Percentiles rank a stretch among this genome's conserved stretches.
Conservation (phyloP, 1,284 basidiomycete genomes). For the Fomitopsis palustris region DNA sequence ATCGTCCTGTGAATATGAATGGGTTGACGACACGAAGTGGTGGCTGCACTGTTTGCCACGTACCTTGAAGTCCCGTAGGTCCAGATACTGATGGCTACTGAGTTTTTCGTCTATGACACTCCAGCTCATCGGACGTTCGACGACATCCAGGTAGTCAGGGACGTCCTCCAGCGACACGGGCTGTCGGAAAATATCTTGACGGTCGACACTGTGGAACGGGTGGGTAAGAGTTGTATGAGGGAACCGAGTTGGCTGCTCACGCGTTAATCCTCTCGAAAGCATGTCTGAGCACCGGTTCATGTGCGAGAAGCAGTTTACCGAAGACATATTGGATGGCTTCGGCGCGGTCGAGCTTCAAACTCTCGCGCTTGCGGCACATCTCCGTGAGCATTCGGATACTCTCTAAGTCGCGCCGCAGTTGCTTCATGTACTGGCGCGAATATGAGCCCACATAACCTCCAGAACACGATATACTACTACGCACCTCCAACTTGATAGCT, state of each 20-base stretch:
- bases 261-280: conserved; percentile 69
- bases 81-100: conserved; percentile 76
- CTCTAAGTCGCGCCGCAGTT: conserved; percentile 78
- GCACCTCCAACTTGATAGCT: conserved; percentile 78
- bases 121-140: conserved; percentile 92
- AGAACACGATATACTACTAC: conserved; percentile 12
- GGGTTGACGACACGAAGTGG: neutral
- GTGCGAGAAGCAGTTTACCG: conserved; percentile 63
- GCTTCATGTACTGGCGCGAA: conserved; percentile 57
- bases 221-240: neutral
- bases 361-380: conserved; percentile 79
- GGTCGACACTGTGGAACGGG: conserved; percentile 58
- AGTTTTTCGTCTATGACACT: conserved; percentile 76
- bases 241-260: conserved; percentile 40
- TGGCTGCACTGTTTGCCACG: neutral
- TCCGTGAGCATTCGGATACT: conserved; percentile 71
- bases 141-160: conserved; percentile 90
- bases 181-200: conserved; percentile 70
- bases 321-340: conserved; percentile 72
- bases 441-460: neutral
- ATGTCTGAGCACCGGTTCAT: conserved; percentile 56
- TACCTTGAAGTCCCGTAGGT: conserved; percentile 77
- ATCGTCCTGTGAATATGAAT: conserved; percentile 55
- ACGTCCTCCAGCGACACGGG: conserved; percentile 81
- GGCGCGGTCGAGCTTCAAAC: conserved; percentile 74